These are phyloP conservation scores for Curvularia spicifera DNA, from an alignment of 2,329 filamentous ascomycete species.

Conservation along the genomic window DNA sequence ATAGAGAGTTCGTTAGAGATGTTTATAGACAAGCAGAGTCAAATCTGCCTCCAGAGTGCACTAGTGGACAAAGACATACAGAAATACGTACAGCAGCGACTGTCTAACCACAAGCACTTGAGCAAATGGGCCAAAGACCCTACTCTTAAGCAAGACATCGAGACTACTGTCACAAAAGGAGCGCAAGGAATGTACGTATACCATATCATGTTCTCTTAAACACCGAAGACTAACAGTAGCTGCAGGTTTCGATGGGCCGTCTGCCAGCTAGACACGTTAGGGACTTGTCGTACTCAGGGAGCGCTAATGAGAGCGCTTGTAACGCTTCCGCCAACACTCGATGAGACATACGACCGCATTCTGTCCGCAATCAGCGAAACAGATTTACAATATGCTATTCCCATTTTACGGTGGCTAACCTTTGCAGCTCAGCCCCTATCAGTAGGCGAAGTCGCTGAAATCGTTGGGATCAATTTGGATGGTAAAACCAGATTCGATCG, in stretches of 20 bases:
- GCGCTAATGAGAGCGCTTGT: conserved; percentile 28
- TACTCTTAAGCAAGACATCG: conserved; percentile 34
- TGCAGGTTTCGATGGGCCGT: conserved; percentile 38
- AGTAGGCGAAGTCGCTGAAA: conserved; percentile 33
- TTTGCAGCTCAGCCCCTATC: conserved; percentile 32
- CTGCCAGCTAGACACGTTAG: conserved; percentile 35
- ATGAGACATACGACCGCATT: conserved; percentile 40
- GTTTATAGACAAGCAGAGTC: conserved; percentile 18
- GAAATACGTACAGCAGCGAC: conserved; percentile 37
- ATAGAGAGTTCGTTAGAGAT: conserved; percentile 31
- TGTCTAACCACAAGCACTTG: conserved; percentile 42
- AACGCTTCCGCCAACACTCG: conserved; percentile 31
- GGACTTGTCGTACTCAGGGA: conserved; percentile 27
- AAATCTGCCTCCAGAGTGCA: conserved; percentile 31
- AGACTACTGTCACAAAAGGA: conserved; percentile 30
- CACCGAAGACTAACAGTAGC: conserved; percentile 8
- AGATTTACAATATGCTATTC: conserved; percentile 22
- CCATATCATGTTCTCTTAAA: not conserved
- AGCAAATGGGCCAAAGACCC: conserved; percentile 35
- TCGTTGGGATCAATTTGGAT: conserved; percentile 35
- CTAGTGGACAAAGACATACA: conserved; percentile 40
- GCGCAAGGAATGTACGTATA: conserved; percentile 33
- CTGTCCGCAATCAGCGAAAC: conserved; percentile 24
- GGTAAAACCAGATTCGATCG: conserved; percentile 40
- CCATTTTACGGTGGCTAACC: conserved; percentile 34